A percentile compares a stretch with the other conserved stretches of the same genome.
Conservation (phyloP, 1,284 basidiomycete species). For the Rhodotorula sp. region DNA sequence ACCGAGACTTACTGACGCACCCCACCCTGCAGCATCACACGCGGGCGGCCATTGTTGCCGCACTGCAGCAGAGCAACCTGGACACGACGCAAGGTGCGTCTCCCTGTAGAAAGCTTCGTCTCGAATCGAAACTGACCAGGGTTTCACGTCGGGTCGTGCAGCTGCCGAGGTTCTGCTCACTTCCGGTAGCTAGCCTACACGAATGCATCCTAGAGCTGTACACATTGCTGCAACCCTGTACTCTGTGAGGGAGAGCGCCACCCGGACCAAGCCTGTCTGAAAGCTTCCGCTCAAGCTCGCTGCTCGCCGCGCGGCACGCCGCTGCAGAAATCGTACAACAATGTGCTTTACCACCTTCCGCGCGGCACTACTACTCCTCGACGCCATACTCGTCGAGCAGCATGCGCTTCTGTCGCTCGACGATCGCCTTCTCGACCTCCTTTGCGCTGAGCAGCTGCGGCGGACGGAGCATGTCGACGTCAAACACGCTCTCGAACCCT, state of each 20-base stretch:
- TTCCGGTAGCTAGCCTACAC: too few species aligned
- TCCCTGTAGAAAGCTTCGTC: background rate
- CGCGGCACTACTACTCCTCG: background rate
- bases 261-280: too few species aligned
- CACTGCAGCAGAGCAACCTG: constrained; percentile 22
- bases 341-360: background rate
- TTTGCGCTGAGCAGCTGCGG: constrained; percentile 72
- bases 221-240: too few species aligned
- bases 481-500: constrained; percentile 70
- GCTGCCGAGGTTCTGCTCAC: constrained; percentile 8
- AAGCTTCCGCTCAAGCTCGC: too few species aligned
- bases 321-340: background rate
- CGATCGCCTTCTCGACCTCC: constrained; percentile 76
- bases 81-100: constrained; percentile 18
- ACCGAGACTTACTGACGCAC: background rate
- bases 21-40: constrained; percentile 14
- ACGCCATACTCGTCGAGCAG: constrained; percentile 73
- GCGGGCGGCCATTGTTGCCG: constrained; percentile 24
- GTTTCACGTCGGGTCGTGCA: too few species aligned
- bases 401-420: constrained; percentile 76
- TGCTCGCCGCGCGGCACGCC: too few species aligned
- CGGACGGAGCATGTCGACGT: constrained; percentile 67
- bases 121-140: background rate
- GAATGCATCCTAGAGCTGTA: too few species aligned
- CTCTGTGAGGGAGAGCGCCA: too few species aligned